Percentiles rank a stretch among this genome's conserved stretches.
Evolutionary conservation across 495 filamentous ascomycete genomes (phyloP).

Genomic region (Xylaria flabelliformis): DNA sequence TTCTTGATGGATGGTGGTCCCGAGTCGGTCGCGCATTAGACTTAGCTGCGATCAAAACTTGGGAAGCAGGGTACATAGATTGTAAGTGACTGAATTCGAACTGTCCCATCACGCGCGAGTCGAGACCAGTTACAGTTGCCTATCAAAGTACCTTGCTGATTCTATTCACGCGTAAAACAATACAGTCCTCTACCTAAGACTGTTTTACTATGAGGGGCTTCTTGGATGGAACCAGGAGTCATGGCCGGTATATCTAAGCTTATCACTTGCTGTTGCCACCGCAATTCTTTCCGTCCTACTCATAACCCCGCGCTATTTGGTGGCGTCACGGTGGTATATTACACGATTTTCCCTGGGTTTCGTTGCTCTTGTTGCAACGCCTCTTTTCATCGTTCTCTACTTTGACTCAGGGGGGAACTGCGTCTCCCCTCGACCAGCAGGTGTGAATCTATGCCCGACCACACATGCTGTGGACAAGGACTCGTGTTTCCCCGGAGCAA

Average conservation of each 20-base stretch:
- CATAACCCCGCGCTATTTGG: slow-evolving; percentile 10
- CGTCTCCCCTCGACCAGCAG: slow-evolving; percentile 33
- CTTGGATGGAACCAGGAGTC: slow-evolving; percentile 63
- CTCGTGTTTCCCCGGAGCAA: slow-evolving; percentile 46
- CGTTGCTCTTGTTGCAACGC: slow-evolving; percentile 33
- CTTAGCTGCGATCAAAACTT: slow-evolving; percentile 38
- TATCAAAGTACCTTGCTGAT: neutral
- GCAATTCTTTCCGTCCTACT: slow-evolving; percentile 11
- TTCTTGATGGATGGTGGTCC: slow-evolving; percentile 59
- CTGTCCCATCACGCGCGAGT: no score
- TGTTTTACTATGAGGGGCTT: slow-evolving; percentile 63
- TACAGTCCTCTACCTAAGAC: slow-evolving; percentile 56
- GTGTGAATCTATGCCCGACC: slow-evolving; percentile 52
- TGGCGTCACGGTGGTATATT: slow-evolving; percentile 23
- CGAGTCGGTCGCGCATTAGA: slow-evolving; percentile 49
- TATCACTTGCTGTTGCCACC: slow-evolving; percentile 36
- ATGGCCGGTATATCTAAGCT: slow-evolving; percentile 52
- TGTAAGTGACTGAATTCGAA: slow-evolving; percentile 21
- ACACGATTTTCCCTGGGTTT: slow-evolving; percentile 15
- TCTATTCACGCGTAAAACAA: neutral
- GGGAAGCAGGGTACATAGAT: slow-evolving; percentile 40
- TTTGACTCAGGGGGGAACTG: slow-evolving; percentile 46
- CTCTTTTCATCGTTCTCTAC: slow-evolving; percentile 43
- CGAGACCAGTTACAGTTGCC: no score
- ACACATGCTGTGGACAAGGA: slow-evolving; percentile 56